A percentile compares a stretch with the other conserved stretches of the same genome.
These are phyloP conservation scores for Penicillium subrubescens DNA, from an alignment of 495 filamentous ascomycete species.

Conservation along the genomic window DNA sequence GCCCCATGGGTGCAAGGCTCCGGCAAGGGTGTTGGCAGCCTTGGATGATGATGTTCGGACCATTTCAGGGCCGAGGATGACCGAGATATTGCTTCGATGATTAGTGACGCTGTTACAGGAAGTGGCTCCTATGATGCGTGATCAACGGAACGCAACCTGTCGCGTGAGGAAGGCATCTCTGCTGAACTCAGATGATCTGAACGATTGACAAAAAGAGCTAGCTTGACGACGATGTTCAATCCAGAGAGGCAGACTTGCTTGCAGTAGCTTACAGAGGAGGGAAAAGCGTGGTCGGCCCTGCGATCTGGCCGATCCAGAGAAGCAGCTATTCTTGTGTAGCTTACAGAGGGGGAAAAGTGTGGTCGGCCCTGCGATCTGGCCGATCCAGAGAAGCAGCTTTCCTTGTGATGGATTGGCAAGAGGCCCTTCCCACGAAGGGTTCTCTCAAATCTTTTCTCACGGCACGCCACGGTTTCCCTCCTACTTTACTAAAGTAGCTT, in stretches of 20 bases:
- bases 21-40: neutral
- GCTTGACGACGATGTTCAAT: neutral
- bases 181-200: neutral
- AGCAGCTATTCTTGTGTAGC: neutral
- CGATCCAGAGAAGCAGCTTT: neutral
- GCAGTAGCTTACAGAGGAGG: neutral
- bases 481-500: neutral
- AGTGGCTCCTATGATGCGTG: neutral
- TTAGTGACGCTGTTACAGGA: neutral
- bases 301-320: neutral
- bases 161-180: conserved; percentile 1
- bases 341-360: neutral
- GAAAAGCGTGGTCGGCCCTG: neutral
- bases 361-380: neutral
- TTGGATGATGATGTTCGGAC: neutral
- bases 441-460: neutral
- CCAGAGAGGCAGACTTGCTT: neutral
- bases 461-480: neutral
- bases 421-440: neutral
- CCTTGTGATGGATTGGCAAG: neutral
- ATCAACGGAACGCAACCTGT: neutral
- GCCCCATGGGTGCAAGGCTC: neutral
- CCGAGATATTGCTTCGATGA: conserved; percentile 2
- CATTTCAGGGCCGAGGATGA: neutral
- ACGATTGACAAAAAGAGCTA: conserved; percentile 1